These are phyloP conservation scores for Neonectria hederae DNA, from an alignment of 2,329 filamentous ascomycete species.

Conservation along the genomic window DNA sequence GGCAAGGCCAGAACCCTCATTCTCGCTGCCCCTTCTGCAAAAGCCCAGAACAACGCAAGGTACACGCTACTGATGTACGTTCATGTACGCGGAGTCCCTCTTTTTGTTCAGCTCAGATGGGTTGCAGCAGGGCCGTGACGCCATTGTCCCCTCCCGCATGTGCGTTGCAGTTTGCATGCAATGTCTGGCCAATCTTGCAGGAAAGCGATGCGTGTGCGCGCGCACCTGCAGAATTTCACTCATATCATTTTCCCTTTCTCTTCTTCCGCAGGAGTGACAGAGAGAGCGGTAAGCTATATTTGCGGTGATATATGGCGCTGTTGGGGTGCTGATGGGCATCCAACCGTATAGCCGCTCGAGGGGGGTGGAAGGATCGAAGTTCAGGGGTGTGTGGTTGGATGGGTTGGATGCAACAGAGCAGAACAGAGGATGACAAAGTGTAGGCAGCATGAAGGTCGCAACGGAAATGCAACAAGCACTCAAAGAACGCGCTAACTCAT, in stretches of 20 bases:
- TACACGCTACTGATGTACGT: slow-evolving; percentile 17
- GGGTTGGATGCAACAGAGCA: too few relatives aligned
- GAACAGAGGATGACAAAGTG: too few relatives aligned
- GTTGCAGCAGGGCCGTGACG: slow-evolving; percentile 30
- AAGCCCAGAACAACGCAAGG: slow-evolving; percentile 1
- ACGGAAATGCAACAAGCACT: not conserved
- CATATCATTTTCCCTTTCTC: too few relatives aligned
- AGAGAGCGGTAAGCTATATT: slow-evolving; percentile 2
- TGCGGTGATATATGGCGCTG: slow-evolving; percentile 8
- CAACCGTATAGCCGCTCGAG: not conserved
- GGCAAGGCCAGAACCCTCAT: not conserved
- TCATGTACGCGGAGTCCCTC: slow-evolving; percentile 19
- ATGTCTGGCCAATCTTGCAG: not conserved
- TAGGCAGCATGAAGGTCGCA: not conserved
- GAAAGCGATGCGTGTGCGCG: slow-evolving; percentile 5
- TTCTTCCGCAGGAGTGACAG: not conserved
- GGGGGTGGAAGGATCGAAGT: not conserved
- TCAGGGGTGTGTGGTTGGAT: not conserved
- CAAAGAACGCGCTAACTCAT: not conserved
- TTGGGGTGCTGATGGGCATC: not conserved
- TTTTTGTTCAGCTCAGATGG: slow-evolving; percentile 37
- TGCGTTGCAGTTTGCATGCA: slow-evolving; percentile 6
- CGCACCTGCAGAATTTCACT: slow-evolving; percentile 5
- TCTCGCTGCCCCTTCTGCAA: not conserved
- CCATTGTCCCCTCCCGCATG: slow-evolving; percentile 29